A percentile compares a stretch with the other conserved stretches of the same genome.
These are phyloP conservation scores for Homolaphlyctis polyrhiza DNA, from an alignment of 371 early-diverging fungal genomes.

Conservation along the genomic window DNA sequence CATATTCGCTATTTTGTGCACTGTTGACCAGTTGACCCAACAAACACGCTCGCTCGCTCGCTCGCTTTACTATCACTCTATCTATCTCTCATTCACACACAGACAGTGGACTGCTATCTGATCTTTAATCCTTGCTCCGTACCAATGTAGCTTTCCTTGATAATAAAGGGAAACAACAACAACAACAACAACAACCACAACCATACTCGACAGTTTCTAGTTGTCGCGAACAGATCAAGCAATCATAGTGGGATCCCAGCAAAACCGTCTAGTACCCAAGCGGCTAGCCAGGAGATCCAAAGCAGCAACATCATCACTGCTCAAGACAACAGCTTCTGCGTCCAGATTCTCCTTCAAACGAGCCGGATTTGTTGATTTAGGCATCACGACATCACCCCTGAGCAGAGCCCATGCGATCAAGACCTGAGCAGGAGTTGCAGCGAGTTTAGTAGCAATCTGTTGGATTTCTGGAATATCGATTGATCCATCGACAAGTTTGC, in stretches of 20 bases:
- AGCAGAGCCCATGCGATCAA: slow-evolving; percentile 76
- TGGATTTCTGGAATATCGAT: slow-evolving; percentile 11
- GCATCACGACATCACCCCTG: slow-evolving; percentile 57
- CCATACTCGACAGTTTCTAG: too few relatives aligned
- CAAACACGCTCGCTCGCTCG: too few relatives aligned
- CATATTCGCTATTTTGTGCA: too few relatives aligned
- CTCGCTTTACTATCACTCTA: too few relatives aligned
- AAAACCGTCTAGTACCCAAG: slow-evolving; percentile 48
- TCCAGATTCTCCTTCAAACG: slow-evolving; percentile 55
- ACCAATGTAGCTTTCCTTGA: too few relatives aligned
- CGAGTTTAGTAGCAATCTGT: slow-evolving; percentile 28
- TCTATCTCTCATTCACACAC: too few relatives aligned
- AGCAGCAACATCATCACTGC: slow-evolving; percentile 32
- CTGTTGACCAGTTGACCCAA: too few relatives aligned
- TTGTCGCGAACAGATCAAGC: too few relatives aligned
- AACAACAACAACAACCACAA: too few relatives aligned
- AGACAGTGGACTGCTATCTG: too few relatives aligned
- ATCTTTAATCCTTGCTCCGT: too few relatives aligned
- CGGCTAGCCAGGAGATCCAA: slow-evolving; percentile 43
- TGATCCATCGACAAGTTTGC: slow-evolving; percentile 45
- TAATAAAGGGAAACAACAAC: too few relatives aligned
- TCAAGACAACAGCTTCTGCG: slow-evolving; percentile 43
- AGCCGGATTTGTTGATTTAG: slow-evolving; percentile 52
- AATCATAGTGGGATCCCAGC: slow-evolving; percentile 60
- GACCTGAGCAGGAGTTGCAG: slow-evolving; percentile 57